These are phyloP conservation scores for Aspergillus puulaauensis DNA, from an alignment of 2,329 filamentous ascomycete species.

Conservation along the genomic window DNA sequence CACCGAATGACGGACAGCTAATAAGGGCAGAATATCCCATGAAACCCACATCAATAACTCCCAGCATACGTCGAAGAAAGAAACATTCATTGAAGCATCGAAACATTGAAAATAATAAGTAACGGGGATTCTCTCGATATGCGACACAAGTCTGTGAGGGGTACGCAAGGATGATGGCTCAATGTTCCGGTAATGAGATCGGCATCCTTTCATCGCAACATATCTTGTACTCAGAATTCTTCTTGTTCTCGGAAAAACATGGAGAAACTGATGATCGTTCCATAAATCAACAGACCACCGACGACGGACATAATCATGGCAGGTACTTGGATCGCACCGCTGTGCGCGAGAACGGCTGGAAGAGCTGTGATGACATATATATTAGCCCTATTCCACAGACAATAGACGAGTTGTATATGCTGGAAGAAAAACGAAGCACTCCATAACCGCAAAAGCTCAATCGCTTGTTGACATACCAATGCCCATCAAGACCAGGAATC, in stretches of 20 bases:
- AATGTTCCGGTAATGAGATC: neutral
- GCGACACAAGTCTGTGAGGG: neutral
- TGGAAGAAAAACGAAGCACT: neutral
- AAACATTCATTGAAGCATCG: constrained; percentile 17
- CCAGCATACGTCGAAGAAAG: constrained; percentile 21
- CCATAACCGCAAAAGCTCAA: neutral
- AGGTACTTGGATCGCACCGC: constrained; percentile 73
- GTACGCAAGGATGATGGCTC: neutral
- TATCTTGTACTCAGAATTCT: constrained; percentile 68
- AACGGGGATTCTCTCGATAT: neutral
- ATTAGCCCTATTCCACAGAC: neutral
- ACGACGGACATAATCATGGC: constrained; percentile 95
- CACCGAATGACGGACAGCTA: constrained; percentile 11
- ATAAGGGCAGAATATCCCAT: constrained; percentile 12
- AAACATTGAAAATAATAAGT: neutral
- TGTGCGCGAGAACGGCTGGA: constrained; percentile 83
- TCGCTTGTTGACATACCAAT: constrained; percentile 69
- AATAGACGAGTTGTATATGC: neutral
- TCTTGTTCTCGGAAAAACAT: constrained; percentile 99
- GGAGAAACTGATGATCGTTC: constrained; percentile 95
- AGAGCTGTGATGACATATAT: constrained; percentile 60
- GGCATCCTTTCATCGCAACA: neutral
- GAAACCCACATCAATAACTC: constrained; percentile 23
- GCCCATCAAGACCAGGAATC: constrained; percentile 95
- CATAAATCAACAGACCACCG: constrained; percentile 91